Base-by-base conservation (phyloP, 1,284 basidiomycete species). In the Coriolopsis trogii region DNA sequence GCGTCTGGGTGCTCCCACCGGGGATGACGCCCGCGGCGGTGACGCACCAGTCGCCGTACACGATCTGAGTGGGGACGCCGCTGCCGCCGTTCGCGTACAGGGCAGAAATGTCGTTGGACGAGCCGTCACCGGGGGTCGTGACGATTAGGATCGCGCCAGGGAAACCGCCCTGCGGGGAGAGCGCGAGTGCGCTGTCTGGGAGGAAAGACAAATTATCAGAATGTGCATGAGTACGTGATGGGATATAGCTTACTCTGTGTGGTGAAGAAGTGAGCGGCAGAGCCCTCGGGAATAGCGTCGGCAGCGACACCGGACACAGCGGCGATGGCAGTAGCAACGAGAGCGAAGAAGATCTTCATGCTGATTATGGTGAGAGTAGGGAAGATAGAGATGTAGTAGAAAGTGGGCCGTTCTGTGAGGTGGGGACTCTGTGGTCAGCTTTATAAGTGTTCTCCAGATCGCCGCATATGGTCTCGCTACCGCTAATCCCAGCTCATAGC, bases 1-100 rank as follows among this genome's bases (percentile, higher is more conserved):
- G 40, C 13, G 30, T 38, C 49, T 58, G 56, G 9, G 39, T 24
- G 18, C 49, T 26, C 12, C 30, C 37, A 1, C 30, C 46, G 28
- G 56, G 56, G 9, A 46, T 44, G 28, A 58, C 52, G n/a, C 56
- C 56, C 12, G 49, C 41, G 15, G 56, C 52, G 6, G 49, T 51
- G 39, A 58, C 38, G 46, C 56, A 58, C 33, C 21, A 54, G 31
- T 52, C 46, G 34, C 49, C 52, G 38, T 26, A 41, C 7, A 18
- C 49, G 30, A 58, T 41, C 37, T 52, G 56, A 13, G 45, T 45
- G 16, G 52, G 52, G 12, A 45, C 46, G 4, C 56, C 52, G 2
- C 46, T 26, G 26, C 52, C 56, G 4, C 18, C 13, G 3, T 37
- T 26, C 8, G 41, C 24, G 43, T 20, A 43, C 43, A 58, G 39